Conservation (phyloP, 192 early-diverging fungal genomes). For the Coemansia sp. region DNA sequence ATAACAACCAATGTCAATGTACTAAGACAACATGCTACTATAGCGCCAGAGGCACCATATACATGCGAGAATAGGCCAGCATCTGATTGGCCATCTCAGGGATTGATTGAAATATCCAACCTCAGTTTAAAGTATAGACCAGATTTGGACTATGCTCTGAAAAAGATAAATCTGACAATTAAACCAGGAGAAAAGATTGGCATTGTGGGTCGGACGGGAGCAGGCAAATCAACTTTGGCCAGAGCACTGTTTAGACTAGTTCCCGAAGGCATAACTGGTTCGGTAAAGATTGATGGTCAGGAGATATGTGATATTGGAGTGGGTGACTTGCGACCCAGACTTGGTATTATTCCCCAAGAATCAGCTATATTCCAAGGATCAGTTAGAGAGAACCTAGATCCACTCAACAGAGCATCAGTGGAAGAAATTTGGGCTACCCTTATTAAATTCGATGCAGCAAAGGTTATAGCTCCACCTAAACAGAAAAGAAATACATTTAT, state of each 20-base stretch:
- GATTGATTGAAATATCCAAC: constrained; percentile 38
- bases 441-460: constrained; percentile 4
- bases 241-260: constrained; percentile 60
- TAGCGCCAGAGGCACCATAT: constrained; percentile 44
- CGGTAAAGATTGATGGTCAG: constrained; percentile 57
- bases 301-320: constrained; percentile 62
- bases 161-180: constrained; percentile 34
- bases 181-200: constrained; percentile 60
- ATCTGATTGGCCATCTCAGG: constrained; percentile 48
- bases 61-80: constrained; percentile 26
- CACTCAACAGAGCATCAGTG: constrained; percentile 51
- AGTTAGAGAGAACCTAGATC: constrained; percentile 69
- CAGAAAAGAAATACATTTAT: background rate
- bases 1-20: constrained; percentile 35
- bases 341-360: constrained; percentile 68
- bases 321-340: constrained; percentile 49
- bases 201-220: constrained; percentile 53
- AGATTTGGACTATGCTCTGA: constrained; percentile 23
- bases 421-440: constrained; percentile 64
- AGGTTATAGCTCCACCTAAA: background rate
- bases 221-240: constrained; percentile 61
- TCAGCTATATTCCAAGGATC: constrained; percentile 66
- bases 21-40: constrained; percentile 56
- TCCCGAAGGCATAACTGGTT: constrained; percentile 41
- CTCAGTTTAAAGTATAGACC: constrained; percentile 48